phyloP scores from a whole-genome alignment of 805 yeast genomes.

The Suhomyces pyralidae region DNA sequence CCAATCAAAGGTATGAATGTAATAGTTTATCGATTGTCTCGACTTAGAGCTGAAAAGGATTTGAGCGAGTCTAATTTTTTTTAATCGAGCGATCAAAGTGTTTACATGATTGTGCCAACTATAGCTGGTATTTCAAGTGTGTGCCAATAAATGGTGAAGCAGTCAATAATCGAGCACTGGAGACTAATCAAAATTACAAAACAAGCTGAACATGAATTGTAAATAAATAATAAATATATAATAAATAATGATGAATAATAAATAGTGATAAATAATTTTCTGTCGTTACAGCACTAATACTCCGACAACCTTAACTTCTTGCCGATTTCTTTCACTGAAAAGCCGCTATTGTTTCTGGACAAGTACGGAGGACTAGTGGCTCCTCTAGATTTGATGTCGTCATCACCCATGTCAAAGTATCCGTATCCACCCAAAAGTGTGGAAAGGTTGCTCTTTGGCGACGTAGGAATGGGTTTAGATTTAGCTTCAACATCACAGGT shows the following conservation, averaged over 20 bases:
- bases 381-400: slow-evolving; percentile 53
- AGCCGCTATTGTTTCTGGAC: slow-evolving; percentile 35
- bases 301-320: slow-evolving; percentile 63
- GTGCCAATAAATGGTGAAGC: too few species aligned
- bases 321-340: slow-evolving; percentile 55
- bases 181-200: background rate
- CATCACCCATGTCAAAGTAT: slow-evolving; percentile 56
- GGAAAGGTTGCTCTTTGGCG: slow-evolving; percentile 5
- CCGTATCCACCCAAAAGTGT: slow-evolving; percentile 55
- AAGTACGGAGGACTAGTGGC: slow-evolving; percentile 52
- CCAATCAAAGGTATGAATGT: too few species aligned
- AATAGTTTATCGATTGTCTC: too few species aligned
- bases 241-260: background rate
- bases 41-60: background rate
- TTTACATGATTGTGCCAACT: too few species aligned
- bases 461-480: background rate
- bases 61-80: background rate
- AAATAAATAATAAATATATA: too few species aligned
- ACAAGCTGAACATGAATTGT: background rate
- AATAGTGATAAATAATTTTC: slow-evolving; percentile 7
- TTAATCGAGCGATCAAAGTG: background rate
- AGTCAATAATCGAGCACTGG: background rate
- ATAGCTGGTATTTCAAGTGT: too few species aligned
- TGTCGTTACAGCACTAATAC: slow-evolving; percentile 33
- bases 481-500: background rate